Percentiles rank a stretch among this genome's conserved stretches.
Conservation (phyloP, 208 protist genomes). For the Phytomonas serpens region DNA sequence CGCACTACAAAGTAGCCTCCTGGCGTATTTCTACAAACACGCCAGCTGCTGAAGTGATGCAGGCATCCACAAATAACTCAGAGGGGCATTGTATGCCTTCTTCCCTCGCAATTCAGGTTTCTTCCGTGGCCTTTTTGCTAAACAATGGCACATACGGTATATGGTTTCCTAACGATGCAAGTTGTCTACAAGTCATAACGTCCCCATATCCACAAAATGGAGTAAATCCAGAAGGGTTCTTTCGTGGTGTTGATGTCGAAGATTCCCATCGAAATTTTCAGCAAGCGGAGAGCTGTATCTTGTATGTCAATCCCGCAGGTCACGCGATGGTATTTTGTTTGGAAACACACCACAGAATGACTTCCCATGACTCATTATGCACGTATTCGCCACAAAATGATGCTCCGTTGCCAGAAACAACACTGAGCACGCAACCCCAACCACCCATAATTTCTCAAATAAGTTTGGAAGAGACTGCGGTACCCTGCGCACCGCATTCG, state of each 20-base stretch:
- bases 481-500: background rate
- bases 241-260: background rate
- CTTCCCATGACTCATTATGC: too few relatives aligned
- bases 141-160: constrained; percentile 15
- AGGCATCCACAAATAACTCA: background rate
- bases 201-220: background rate
- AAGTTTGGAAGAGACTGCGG: background rate
- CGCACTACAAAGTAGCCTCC: background rate
- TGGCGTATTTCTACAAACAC: background rate
- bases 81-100: background rate
- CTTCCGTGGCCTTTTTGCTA: constrained; percentile 8
- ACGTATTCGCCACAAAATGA: too few relatives aligned
- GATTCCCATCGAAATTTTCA: background rate
- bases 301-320: constrained; percentile 14
- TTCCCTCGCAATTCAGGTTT: background rate
- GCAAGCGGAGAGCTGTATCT: background rate
- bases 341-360: background rate
- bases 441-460: too few relatives aligned
- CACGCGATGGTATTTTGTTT: constrained; percentile 14
- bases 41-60: background rate
- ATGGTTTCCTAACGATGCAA: constrained; percentile 17
- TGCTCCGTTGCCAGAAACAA: too few relatives aligned
- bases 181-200: constrained; percentile 16
- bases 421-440: too few relatives aligned
- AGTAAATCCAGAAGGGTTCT: background rate